Base-by-base conservation (phyloP, 352 stramenopile genomes). In the Pythium coloratum region DNA sequence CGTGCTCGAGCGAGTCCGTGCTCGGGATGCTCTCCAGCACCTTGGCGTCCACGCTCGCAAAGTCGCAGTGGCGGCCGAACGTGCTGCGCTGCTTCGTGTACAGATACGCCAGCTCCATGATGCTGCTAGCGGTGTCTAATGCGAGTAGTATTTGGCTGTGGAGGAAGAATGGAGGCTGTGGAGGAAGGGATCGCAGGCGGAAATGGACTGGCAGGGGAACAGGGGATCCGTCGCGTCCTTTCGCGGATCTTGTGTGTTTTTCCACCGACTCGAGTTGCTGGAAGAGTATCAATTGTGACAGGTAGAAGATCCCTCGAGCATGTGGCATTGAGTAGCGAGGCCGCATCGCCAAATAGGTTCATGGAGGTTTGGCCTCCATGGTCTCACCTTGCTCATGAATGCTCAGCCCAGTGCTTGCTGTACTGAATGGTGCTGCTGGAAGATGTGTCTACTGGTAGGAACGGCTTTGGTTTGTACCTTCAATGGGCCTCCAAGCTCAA, bases 1-100 rank as follows among this genome's bases (percentile, higher is more conserved):
- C 85, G 46, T 93, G 81, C 60, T 97, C 88, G 66, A 95, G 90
- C 16, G 89, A 76, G 55, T 96, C 80, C 2, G 84, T 96, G 54
- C 71, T 81, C 30, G 91, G 80, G 61, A 98, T 97, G 10, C 78
- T 88, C 76, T 98, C 90, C 26, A 98, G 72, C 46, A 98, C 79
- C 64, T 95, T 89, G 55, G 91, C 88, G 28, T 97, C 89, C 36
- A 95, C 88, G 63, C 94, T 89, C 59, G 80, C 82, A 66, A 98
- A 98, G 63, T 96, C 86, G 72, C 89, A 97, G 70, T 97, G 73
- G 34, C 95, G 92, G 9, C 96, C 96, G 64, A 99, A 99, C 49
- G 97, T 94, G 47, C 85, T 89, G 28, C 95, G 79, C n/a, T 86
- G 76, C 77, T 97, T 97, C 12, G 86, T 96, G 67, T 97, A 97